A percentile compares a stretch with the other conserved stretches of the same genome.
These are phyloP conservation scores for Oryza officinalis DNA, from an alignment of 176 grass and related monocot species.

Conservation along the genomic window DNA sequence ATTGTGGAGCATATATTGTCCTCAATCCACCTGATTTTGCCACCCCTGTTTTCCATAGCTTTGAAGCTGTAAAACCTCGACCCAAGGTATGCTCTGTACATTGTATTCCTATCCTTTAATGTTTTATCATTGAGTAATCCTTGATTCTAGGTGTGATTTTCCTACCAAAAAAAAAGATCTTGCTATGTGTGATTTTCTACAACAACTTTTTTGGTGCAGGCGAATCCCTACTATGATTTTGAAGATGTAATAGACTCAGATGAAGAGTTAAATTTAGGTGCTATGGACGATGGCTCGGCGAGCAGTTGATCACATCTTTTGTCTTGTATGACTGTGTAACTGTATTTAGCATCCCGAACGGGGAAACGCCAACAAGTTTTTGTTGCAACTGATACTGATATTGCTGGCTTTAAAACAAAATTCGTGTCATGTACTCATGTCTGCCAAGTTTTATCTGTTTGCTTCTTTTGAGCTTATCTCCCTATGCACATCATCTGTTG, in stretches of 20 bases:
- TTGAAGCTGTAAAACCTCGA: conserved; percentile 85
- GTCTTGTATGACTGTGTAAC: conserved; percentile 24
- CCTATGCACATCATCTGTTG: background rate
- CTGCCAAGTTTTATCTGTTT: background rate
- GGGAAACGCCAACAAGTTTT: conserved; percentile 10
- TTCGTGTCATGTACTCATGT: background rate
- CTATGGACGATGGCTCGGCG: conserved; percentile 71
- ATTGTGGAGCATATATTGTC: conserved; percentile 88
- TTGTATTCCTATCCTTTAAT: conserved; percentile 3
- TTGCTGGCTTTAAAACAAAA: background rate
- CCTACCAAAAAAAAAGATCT: background rate
- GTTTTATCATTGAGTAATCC: background rate
- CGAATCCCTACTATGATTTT: conserved; percentile 74
- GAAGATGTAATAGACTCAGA: conserved; percentile 94
- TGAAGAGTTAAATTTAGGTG: conserved; percentile 79
- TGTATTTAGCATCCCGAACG: background rate
- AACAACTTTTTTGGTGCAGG: conserved; percentile 43
- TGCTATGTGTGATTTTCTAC: background rate
- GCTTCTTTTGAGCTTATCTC: background rate
- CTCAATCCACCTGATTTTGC: conserved; percentile 77
- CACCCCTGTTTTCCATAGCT: conserved; percentile 81
- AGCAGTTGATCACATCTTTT: conserved; percentile 32
- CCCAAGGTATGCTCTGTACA: conserved; percentile 57
- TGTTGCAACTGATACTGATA: conserved; percentile 15
- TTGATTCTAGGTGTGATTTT: conserved; percentile 13